Evolutionary conservation across 23 red algal species (phyloP), one percentile per base, ranked within the genome.

Genomic region (Cyanidioschyzon merolae): DNA sequence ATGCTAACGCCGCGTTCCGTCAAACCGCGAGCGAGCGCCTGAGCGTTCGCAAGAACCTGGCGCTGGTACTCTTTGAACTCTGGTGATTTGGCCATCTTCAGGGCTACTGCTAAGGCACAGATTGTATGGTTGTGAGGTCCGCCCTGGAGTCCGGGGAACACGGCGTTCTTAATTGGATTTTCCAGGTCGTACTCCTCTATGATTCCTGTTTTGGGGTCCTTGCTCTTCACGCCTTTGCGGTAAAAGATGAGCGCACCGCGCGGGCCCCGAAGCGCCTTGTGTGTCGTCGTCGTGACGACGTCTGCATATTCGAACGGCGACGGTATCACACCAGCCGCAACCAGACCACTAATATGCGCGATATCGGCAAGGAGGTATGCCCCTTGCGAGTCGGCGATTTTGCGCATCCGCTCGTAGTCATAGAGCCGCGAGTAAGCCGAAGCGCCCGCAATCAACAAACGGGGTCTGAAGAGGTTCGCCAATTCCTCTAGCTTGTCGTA

Each of bases 111-210:
- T n/a, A 98, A 68, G 0, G 83, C 94, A n/a, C 87, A 84, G 75
- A 98, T 98, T 0, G 94, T 98, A 57, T 98, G 94, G 86, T 98
- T 98, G 78, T 98, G 94, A 0, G 94, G 94, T 29, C 94, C 94
- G 17, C 94, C 94, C 79, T 98, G 94, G 29, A 98, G 39, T 34
- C 94, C 94, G 27, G 94, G 94, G 83, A 98, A 98, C 24, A 98
- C 94, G 26, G 94, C 94, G n/a, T 83, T 84, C 83, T 89, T 91
- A 50, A 98, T 98, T 36, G 94, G 85, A 31, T 85, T 75, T 76
- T 98, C 88, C 21, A 98, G 74, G 39, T 98, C 85, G 81, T 98
- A 98, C 77, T 84, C 79, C 18, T 89, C 82, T 25, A 87, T 38
- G 39, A 89, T 77, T 2, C 89, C 89, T 36, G 86, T 88, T 85